Evolutionary conservation across 805 yeast species (phyloP).

Genomic region (Pichia nanzhaoensis): DNA sequence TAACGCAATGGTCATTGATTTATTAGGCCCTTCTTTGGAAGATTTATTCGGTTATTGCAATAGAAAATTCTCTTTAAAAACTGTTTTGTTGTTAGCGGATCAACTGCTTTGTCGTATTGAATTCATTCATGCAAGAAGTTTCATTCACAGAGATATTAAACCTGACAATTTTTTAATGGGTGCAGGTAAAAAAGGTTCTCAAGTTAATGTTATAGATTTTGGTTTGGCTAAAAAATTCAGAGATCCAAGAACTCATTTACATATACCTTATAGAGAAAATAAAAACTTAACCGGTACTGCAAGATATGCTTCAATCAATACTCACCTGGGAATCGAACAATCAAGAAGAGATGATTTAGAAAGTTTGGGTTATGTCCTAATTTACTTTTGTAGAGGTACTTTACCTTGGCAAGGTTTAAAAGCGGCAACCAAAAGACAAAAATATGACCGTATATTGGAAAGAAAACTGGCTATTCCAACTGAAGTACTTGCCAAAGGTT

Average conservation of each 20-base stretch:
- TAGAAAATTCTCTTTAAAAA: constrained; percentile 86
- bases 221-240: constrained; percentile 92
- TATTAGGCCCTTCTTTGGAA: constrained; percentile 91
- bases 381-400: constrained; percentile 91
- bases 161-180: constrained; percentile 86
- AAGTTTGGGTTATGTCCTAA: constrained; percentile 87
- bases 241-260: constrained; percentile 89
- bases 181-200: constrained; percentile 89
- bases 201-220: constrained; percentile 89
- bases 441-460: constrained; percentile 93
- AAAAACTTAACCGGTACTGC: constrained; percentile 97
- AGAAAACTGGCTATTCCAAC: constrained; percentile 88
- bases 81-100: constrained; percentile 87
- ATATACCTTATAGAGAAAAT: constrained; percentile 93
- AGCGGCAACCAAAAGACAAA: constrained; percentile 95
- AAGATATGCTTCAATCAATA: constrained; percentile 89
- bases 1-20: constrained; percentile 94
- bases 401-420: constrained; percentile 98
- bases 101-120: constrained; percentile 92
- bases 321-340: constrained; percentile 96
- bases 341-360: constrained; percentile 95
- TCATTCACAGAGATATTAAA: constrained; percentile 77
- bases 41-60: constrained; percentile 95
- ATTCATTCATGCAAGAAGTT: constrained; percentile 91
- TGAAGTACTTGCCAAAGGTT: constrained; percentile 80